Evolutionary conservation across 345 rosid genomes (phyloP).

Genomic region (Mangifera indica): DNA sequence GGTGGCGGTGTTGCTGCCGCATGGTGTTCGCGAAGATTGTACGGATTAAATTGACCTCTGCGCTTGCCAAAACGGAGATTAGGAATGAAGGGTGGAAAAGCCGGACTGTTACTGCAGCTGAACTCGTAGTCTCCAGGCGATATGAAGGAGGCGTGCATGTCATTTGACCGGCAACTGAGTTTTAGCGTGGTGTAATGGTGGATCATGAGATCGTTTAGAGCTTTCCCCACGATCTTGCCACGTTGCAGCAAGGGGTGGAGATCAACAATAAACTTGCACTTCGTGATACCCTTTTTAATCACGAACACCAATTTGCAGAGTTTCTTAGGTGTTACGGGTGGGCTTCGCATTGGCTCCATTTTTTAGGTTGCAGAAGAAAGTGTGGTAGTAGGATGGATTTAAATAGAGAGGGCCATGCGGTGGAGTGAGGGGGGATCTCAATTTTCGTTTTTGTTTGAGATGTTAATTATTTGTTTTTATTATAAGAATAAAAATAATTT

Average conservation of each 20-base stretch:
- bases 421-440: too few relatives aligned
- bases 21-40: not conserved
- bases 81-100: conserved; percentile 10
- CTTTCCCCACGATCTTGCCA: conserved; percentile 35
- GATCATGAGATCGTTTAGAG: conserved; percentile 27
- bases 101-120: conserved; percentile 39
- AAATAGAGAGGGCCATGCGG: too few relatives aligned
- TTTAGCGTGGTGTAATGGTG: conserved; percentile 19
- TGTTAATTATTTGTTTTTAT: too few relatives aligned
- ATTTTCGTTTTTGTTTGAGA: too few relatives aligned
- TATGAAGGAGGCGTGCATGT: conserved; percentile 22
- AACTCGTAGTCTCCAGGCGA: conserved; percentile 39
- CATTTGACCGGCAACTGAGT: conserved; percentile 22
- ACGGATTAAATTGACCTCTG: not conserved
- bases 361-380: not conserved
- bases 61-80: conserved; percentile 10
- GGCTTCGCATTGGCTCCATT: conserved; percentile 15
- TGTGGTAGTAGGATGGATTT: not conserved
- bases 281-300: conserved; percentile 32
- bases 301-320: conserved; percentile 24
- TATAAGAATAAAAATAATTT: too few relatives aligned
- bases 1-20: not conserved
- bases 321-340: conserved; percentile 24
- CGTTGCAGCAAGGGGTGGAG: conserved; percentile 23
- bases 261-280: conserved; percentile 26